phyloP scores from a whole-genome alignment of 1,284 basidiomycete genomes.

The Ganoderma meredithae region DNA sequence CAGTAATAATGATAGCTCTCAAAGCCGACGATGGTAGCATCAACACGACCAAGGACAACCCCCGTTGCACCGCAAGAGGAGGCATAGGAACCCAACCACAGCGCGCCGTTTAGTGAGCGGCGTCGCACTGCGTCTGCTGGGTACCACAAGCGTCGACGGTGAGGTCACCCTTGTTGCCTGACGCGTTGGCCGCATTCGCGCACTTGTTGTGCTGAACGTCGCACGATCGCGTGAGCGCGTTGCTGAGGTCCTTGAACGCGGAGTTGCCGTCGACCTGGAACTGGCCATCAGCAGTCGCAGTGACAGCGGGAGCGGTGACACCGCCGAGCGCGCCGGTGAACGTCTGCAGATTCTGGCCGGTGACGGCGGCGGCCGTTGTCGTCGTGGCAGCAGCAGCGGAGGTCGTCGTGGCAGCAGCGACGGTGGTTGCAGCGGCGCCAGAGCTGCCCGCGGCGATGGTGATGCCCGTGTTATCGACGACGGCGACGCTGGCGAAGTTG shows the following conservation, averaged over 20 bases:
- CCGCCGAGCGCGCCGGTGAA: constrained; percentile 64
- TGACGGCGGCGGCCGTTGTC: constrained; percentile 35
- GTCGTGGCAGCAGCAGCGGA: constrained; percentile 22
- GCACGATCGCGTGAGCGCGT: constrained; percentile 64
- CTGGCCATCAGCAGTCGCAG: constrained; percentile 49
- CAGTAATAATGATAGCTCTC: not conserved
- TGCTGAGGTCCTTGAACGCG: constrained; percentile 56
- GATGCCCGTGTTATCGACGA: constrained; percentile 8
- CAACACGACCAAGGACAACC: not conserved
- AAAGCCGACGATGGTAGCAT: not conserved
- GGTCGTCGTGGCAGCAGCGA: constrained; percentile 31
- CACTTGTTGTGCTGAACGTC: constrained; percentile 66
- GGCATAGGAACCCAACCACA: not conserved
- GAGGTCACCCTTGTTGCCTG: constrained; percentile 48
- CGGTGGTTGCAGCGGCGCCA: constrained; percentile 18
- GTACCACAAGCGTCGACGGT: constrained; percentile 58
- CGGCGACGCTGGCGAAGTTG: constrained; percentile 48
- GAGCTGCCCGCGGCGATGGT: constrained; percentile 41
- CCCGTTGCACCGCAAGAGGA: constrained; percentile 19
- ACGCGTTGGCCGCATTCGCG: constrained; percentile 45
- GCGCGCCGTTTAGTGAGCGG: constrained; percentile 33
- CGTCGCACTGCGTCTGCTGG: constrained; percentile 56
- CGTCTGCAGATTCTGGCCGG: constrained; percentile 57
- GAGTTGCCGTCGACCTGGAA: constrained; percentile 57
- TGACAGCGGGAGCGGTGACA: constrained; percentile 54